Evolutionary conservation across 108 stramenopile species (phyloP), one percentile per base, ranked within the genome.

Genomic region (Pelagomonas calceolata): DNA sequence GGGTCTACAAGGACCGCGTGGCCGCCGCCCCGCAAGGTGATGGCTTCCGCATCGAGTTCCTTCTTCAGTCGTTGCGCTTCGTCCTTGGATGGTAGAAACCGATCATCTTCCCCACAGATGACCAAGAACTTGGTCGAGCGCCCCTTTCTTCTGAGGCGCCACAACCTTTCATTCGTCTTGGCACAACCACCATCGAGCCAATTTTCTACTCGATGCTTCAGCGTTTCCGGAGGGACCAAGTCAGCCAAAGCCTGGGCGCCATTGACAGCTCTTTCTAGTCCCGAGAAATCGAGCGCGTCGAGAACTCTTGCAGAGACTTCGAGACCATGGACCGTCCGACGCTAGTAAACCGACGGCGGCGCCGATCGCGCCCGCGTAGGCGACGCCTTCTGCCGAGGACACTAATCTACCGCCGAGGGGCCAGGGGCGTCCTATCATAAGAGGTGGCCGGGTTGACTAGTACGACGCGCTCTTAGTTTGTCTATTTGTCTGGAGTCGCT

Each of bases 401-500:
- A 60, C 26, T 17, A 60, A 17, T 17, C 51, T 17, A 1, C 51
- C 51, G 51, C 21, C 51, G 21, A 26, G 3, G 21, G 51, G 29
- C 93, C 93, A 94, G 32, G 66, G n/a, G 64, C 30, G 90, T 88
- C 45, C 87, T 71, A 60, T 91, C 89, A 75, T 91, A 90, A 15
- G 89, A 89, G 1, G 93, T 94, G 32, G 93, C 93, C 60, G 93
- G 93, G 70, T 94, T 94, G 16, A 94, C 82, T 51, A 94, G 72
- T 37, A 88, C 90, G 68, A 91, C 64, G 32, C 90, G 89, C 65
- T n/a, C 87, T 71, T 4, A 88, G 44, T 68, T 72, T 4, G 76
- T 45, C 31, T 65, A 44, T 21, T 18, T 3, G 17, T 0, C 15
- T 30, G 9, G 36, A 4, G 16, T 67, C 73, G 39, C 81, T 79